Evolutionary conservation across 1,139 yeast genomes (phyloP).

Genomic region (Sugiyamaella novakii): DNA sequence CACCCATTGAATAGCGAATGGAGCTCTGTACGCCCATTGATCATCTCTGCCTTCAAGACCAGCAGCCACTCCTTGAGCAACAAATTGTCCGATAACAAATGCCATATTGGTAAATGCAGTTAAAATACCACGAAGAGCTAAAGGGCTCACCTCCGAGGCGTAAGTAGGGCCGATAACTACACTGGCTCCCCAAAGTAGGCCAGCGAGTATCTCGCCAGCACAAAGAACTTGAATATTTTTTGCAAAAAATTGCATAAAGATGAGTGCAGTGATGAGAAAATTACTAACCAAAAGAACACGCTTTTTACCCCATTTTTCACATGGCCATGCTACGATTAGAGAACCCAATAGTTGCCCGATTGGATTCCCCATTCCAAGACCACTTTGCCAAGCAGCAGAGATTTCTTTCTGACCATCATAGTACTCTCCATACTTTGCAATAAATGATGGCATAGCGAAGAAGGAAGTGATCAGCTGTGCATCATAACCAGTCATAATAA

Average conservation of each 20-base stretch:
- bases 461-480: constrained; percentile 45
- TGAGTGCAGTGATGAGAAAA: constrained; percentile 34
- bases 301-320: constrained; percentile 53
- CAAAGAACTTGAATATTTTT: constrained; percentile 43
- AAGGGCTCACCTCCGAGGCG: constrained; percentile 53
- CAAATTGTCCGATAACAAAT: constrained; percentile 49
- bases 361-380: constrained; percentile 22
- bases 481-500: constrained; percentile 56
- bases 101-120: constrained; percentile 45
- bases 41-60: constrained; percentile 36
- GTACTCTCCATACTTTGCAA: constrained; percentile 45
- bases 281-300: constrained; percentile 45
- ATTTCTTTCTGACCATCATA: constrained; percentile 43
- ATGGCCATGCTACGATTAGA: constrained; percentile 26
- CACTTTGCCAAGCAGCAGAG: constrained; percentile 42
- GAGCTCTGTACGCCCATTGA: constrained; percentile 46
- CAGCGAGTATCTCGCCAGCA: constrained; percentile 48
- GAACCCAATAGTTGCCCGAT: constrained; percentile 26
- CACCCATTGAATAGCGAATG: constrained; percentile 59
- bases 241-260: constrained; percentile 51
- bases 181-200: constrained; percentile 52
- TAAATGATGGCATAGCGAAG: constrained; percentile 50
- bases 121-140: constrained; percentile 47
- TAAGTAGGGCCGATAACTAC: constrained; percentile 49
- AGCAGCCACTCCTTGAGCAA: constrained; percentile 46